These are phyloP conservation scores for Candida andamanensis DNA, from an alignment of 805 yeast species.

Conservation along the genomic window DNA sequence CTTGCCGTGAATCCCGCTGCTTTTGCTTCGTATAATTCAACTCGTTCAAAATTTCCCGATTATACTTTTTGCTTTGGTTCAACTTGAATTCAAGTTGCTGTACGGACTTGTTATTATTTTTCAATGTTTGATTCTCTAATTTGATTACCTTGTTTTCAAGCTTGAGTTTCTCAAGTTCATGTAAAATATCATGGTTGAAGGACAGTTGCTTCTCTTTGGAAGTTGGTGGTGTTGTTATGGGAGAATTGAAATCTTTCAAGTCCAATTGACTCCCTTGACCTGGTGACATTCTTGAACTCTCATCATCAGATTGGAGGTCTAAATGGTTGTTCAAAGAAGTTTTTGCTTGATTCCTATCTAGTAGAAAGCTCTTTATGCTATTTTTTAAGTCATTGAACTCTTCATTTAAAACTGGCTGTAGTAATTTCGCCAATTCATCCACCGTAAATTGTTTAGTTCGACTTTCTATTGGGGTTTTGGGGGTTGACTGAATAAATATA, in stretches of 20 bases:
- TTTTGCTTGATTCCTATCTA: too few relatives aligned
- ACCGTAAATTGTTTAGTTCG: too few relatives aligned
- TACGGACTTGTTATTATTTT: constrained; percentile 8
- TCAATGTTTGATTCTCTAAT: constrained; percentile 2
- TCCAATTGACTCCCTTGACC: too few relatives aligned
- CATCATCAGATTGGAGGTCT: too few relatives aligned
- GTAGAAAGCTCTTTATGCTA: too few relatives aligned
- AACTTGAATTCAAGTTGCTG: constrained; percentile 11
- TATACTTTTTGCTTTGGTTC: constrained; percentile 11
- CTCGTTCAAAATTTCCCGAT: constrained; percentile 18
- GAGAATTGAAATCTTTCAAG: constrained; percentile 13
- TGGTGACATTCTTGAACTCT: too few relatives aligned
- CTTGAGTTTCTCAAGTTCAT: constrained; percentile 4
- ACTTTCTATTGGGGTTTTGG: neutral
- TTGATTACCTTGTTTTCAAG: constrained; percentile 1
- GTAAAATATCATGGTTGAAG: constrained; percentile 2
- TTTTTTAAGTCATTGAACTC: constrained; percentile 15
- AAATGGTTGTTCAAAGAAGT: too few relatives aligned
- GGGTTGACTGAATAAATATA: neutral
- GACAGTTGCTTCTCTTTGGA: constrained; percentile 2
- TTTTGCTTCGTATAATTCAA: constrained; percentile 4
- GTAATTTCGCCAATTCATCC: constrained; percentile 13
- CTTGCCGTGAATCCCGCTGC: neutral
- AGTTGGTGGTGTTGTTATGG: constrained; percentile 30
- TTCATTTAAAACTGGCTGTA: constrained; percentile 15